Percentiles rank a stretch among this genome's conserved stretches.
phyloP scores from a whole-genome alignment of 768 basidiomycete genomes.

The Auricularia sp. region DNA sequence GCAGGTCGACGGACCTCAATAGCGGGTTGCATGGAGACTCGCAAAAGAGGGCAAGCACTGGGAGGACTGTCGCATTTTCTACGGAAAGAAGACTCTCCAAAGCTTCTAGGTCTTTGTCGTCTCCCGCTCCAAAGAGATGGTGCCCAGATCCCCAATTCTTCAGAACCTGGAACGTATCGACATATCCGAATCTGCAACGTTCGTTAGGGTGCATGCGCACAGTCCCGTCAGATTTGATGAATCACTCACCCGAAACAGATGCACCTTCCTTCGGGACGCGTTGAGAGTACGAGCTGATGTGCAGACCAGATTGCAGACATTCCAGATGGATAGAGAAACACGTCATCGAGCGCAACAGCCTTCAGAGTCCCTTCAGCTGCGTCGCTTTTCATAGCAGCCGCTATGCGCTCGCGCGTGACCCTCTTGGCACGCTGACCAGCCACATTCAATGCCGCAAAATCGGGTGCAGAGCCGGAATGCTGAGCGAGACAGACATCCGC shows the following conservation, averaged over 20 bases:
- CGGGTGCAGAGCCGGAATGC: too few relatives aligned
- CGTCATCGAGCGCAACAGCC: constrained; percentile 25
- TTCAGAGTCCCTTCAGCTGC: too few relatives aligned
- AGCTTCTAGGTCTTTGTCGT: constrained; percentile 26
- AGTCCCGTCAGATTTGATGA: not conserved
- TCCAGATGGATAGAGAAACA: constrained; percentile 40
- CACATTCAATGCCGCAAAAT: too few relatives aligned
- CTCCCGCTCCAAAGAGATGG: constrained; percentile 36
- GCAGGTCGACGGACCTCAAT: constrained; percentile 36
- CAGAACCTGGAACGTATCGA: constrained; percentile 43
- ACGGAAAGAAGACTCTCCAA: constrained; percentile 26
- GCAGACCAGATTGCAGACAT: constrained; percentile 48
- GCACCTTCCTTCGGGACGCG: constrained; percentile 27
- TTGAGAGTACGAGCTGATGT: constrained; percentile 29
- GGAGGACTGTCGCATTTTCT: constrained; percentile 14
- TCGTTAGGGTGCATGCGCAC: too few relatives aligned
- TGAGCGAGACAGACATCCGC: constrained; percentile 30
- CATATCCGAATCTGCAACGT: constrained; percentile 36
- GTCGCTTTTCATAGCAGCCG: constrained; percentile 2
- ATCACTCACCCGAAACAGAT: constrained; percentile 37
- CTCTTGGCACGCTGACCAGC: not conserved
- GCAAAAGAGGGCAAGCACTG: constrained; percentile 37
- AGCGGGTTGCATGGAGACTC: constrained; percentile 48
- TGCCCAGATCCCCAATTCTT: constrained; percentile 43
- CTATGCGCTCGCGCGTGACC: constrained; percentile 4